These are phyloP conservation scores for Vararia minispora DNA, from an alignment of 768 basidiomycete species.

Conservation along the genomic window DNA sequence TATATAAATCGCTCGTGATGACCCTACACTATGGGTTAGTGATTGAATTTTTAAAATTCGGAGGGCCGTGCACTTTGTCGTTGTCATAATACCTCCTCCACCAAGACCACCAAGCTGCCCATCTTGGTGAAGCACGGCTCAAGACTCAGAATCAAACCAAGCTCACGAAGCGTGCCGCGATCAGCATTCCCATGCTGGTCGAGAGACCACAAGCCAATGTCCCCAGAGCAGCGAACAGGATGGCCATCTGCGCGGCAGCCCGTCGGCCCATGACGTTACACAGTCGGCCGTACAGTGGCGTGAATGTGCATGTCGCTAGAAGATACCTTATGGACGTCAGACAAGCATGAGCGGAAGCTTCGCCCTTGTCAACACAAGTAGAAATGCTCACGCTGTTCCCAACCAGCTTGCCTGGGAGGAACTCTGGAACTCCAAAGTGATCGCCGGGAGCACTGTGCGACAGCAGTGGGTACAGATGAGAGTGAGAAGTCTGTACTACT, in stretches of 20 bases:
- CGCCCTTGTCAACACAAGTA: neutral
- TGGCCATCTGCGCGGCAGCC: constrained; percentile 54
- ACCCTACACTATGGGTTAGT: constrained; percentile 32
- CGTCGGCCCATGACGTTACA: constrained; percentile 65
- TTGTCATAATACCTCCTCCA: constrained; percentile 69
- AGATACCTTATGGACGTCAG: constrained; percentile 67
- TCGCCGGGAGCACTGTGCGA: constrained; percentile 54
- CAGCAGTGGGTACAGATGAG: neutral
- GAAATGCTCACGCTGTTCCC: constrained; percentile 57
- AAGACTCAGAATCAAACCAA: neutral
- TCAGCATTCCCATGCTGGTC: constrained; percentile 57
- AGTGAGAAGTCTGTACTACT: too few relatives aligned
- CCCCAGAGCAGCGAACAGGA: constrained; percentile 50
- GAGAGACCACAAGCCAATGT: constrained; percentile 61
- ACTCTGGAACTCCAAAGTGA: constrained; percentile 68
- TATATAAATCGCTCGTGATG: constrained; percentile 74
- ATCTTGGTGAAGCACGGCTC: neutral
- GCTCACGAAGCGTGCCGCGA: constrained; percentile 63
- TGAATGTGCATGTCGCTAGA: constrained; percentile 73
- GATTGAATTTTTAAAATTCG: neutral
- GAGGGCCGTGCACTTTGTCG: too few relatives aligned
- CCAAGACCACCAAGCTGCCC: constrained; percentile 66
- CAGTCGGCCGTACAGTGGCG: constrained; percentile 70
- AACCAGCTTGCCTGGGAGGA: constrained; percentile 79
- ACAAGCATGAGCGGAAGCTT: neutral